Conservation (phyloP, 805 yeast genomes). For the Candida anglica region DNA sequence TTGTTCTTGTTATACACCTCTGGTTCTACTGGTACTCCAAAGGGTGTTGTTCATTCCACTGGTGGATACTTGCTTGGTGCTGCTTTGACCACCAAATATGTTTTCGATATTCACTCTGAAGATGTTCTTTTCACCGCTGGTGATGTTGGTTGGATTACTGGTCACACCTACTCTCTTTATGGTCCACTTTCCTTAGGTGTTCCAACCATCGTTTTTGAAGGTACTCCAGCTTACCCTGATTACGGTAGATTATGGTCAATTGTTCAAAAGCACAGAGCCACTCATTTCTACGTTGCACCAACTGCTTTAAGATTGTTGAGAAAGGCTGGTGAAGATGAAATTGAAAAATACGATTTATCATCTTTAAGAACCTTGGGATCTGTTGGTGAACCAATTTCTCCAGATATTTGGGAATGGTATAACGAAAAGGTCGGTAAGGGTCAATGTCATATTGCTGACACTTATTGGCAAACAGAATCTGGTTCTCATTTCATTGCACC, state of each 20-base stretch:
- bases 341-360: slow-evolving; percentile 57
- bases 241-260: slow-evolving; percentile 79
- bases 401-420: slow-evolving; percentile 88
- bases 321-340: slow-evolving; percentile 65
- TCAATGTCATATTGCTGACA: slow-evolving; percentile 70
- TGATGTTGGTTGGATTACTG: slow-evolving; percentile 90
- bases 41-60: slow-evolving; percentile 79
- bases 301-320: slow-evolving; percentile 75
- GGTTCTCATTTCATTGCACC: slow-evolving; percentile 80
- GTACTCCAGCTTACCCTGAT: slow-evolving; percentile 83
- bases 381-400: slow-evolving; percentile 84
- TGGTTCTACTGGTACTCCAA: slow-evolving; percentile 87
- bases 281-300: slow-evolving; percentile 82
- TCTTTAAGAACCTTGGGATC: slow-evolving; percentile 72
- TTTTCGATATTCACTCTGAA: slow-evolving; percentile 70
- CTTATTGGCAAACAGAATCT: slow-evolving; percentile 89
- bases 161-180: slow-evolving; percentile 78
- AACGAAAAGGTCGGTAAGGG: slow-evolving; percentile 67
- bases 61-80: slow-evolving; percentile 79
- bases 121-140: slow-evolving; percentile 83
- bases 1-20: slow-evolving; percentile 78
- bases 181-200: slow-evolving; percentile 78
- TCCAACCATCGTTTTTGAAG: slow-evolving; percentile 78
- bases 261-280: slow-evolving; percentile 65
- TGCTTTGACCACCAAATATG: slow-evolving; percentile 66